These are phyloP conservation scores for Fistulinella prunicolor DNA, from an alignment of 768 basidiomycete genomes.

Conservation along the genomic window DNA sequence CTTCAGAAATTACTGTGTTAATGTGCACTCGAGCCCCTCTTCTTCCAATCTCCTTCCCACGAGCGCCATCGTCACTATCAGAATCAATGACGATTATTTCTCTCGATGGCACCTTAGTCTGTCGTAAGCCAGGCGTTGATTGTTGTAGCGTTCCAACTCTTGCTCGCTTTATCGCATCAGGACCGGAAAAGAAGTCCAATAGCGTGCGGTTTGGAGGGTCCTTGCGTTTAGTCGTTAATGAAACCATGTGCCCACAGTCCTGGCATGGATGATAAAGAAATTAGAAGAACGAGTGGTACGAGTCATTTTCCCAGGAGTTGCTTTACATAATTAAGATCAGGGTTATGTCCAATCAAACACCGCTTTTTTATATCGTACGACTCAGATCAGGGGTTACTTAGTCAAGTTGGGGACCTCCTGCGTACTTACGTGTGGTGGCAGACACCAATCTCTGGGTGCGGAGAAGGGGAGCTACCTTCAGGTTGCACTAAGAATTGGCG, in stretches of 20 bases:
- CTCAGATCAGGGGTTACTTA: too few species aligned
- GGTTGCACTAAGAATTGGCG: too few species aligned
- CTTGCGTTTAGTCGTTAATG: conserved; percentile 37
- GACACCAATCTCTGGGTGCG: too few species aligned
- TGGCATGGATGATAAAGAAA: too few species aligned
- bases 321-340: too few species aligned
- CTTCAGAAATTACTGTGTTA: background rate
- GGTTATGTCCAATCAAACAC: too few species aligned
- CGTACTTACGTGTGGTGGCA: too few species aligned
- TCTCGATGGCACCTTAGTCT: conserved; percentile 6
- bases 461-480: too few species aligned
- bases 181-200: conserved; percentile 43
- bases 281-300: too few species aligned
- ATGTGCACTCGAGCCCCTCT: background rate
- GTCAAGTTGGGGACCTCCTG: too few species aligned
- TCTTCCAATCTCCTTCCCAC: background rate
- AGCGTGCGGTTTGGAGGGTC: conserved; percentile 39
- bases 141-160: conserved; percentile 11
- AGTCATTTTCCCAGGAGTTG: too few species aligned
- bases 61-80: conserved; percentile 43
- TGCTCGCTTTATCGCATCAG: conserved; percentile 21
- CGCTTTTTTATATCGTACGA: too few species aligned
- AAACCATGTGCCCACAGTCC: background rate
- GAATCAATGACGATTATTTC: conserved; percentile 65
- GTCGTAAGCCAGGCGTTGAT: background rate